Evolutionary conservation across 1,139 yeast genomes (phyloP).

Genomic region (Diutina sp.): DNA sequence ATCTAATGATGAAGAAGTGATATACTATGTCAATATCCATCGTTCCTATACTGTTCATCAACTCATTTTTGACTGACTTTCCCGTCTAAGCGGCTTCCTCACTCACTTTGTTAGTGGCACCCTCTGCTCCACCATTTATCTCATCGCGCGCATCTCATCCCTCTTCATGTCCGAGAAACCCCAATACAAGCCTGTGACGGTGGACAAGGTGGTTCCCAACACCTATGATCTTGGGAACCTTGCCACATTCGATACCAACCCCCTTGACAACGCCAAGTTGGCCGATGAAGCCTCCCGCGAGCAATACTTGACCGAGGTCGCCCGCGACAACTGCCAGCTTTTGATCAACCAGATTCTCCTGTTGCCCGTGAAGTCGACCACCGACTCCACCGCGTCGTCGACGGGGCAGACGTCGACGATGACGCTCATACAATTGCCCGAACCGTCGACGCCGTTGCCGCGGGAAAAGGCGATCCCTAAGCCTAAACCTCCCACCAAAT

Average conservation of each 20-base stretch:
- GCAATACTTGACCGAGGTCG: constrained; percentile 46
- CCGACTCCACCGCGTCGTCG: constrained; percentile 52
- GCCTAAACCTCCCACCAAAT: constrained; percentile 81
- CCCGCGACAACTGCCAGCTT: constrained; percentile 89
- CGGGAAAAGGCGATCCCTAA: constrained; percentile 94
- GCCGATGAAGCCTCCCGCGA: constrained; percentile 41
- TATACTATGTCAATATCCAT: too few species aligned
- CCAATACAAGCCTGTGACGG: constrained; percentile 56
- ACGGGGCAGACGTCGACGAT: constrained; percentile 62
- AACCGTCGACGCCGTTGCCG: constrained; percentile 71
- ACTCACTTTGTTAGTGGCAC: background rate
- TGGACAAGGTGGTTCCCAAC: constrained; percentile 80
- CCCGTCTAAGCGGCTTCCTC: background rate
- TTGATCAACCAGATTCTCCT: constrained; percentile 83
- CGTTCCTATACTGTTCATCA: too few species aligned
- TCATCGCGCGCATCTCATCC: constrained; percentile 1
- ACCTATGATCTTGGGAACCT: constrained; percentile 78
- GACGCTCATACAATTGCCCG: constrained; percentile 78
- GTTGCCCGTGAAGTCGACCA: constrained; percentile 75
- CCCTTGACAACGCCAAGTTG: constrained; percentile 50
- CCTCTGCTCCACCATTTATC: background rate
- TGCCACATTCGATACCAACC: constrained; percentile 78
- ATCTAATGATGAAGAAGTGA: too few species aligned
- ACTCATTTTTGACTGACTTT: background rate
- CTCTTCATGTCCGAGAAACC: background rate